Evolutionary conservation across 2,329 filamentous ascomycete genomes (phyloP).

Genomic region (Didymella glomerata): DNA sequence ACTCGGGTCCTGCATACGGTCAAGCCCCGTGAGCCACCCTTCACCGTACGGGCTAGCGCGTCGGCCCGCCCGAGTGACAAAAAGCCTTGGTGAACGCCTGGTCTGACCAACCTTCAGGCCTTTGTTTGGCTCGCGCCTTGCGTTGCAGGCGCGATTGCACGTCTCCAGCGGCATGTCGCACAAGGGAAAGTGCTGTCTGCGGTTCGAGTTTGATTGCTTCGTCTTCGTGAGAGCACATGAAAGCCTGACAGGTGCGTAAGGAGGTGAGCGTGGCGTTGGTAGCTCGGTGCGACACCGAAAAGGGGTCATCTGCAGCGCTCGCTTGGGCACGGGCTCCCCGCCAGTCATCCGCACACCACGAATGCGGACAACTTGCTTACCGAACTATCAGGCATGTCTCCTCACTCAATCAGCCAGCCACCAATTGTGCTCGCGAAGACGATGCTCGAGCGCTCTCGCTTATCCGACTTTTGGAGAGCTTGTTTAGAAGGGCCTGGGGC

Average conservation of each 20-base stretch:
- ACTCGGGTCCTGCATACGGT: slow-evolving; percentile 13
- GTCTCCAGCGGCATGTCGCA: background rate
- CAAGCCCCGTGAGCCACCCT: slow-evolving; percentile 3
- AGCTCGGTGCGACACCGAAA: background rate
- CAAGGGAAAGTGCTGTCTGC: background rate
- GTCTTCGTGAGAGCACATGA: background rate
- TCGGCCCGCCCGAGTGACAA: slow-evolving; percentile 12
- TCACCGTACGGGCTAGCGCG: slow-evolving; percentile 12
- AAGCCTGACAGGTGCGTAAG: too few species aligned
- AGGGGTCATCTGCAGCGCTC: slow-evolving; percentile 8
- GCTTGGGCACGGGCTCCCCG: background rate
- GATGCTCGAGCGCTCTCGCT: too few species aligned
- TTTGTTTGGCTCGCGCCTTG: background rate
- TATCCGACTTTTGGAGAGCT: too few species aligned
- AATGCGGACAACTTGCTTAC: background rate
- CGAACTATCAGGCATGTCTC: background rate
- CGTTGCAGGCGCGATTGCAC: background rate
- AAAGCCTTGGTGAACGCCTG: slow-evolving; percentile 1
- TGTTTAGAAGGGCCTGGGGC: too few species aligned
- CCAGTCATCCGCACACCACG: background rate
- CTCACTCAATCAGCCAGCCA: background rate
- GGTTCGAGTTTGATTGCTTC: too few species aligned
- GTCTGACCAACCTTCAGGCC: background rate
- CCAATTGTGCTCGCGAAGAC: background rate
- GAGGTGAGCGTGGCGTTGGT: background rate